Conservation (phyloP, 345 rosid genomes). For the Brassica juncea region DNA sequence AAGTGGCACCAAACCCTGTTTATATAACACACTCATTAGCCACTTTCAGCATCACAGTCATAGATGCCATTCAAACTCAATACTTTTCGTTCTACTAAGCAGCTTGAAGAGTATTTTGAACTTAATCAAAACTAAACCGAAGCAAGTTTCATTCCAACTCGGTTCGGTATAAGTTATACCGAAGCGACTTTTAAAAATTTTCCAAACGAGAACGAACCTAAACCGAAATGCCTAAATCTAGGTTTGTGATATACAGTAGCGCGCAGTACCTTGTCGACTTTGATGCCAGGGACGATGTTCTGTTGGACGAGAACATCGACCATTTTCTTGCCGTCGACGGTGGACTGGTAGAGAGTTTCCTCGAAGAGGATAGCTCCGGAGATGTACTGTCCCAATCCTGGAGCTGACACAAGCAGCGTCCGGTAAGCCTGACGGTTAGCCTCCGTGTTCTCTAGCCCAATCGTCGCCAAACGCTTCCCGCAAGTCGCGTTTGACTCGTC, state of each 20-base stretch:
- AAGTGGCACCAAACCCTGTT: constrained; percentile 94
- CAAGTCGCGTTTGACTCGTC: constrained; percentile 97
- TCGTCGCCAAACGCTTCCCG: constrained; percentile 87
- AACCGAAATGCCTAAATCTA: background rate
- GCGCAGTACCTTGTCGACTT: constrained; percentile 77
- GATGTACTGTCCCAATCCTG: constrained; percentile 79
- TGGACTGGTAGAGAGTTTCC: constrained; percentile 96
- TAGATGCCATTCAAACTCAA: background rate
- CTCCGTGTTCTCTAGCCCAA: constrained; percentile 94
- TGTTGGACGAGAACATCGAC: constrained; percentile 87
- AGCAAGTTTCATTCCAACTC: background rate
- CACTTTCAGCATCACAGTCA: background rate
- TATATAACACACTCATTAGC: constrained; percentile 5
- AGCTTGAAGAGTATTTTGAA: no score
- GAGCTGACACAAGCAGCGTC: constrained; percentile 74
- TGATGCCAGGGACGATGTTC: constrained; percentile 92
- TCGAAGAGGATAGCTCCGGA: constrained; percentile 94
- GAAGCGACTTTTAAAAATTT: background rate
- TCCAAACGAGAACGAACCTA: background rate
- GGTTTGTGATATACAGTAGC: background rate
- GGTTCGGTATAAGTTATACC: background rate
- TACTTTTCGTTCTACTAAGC: background rate
- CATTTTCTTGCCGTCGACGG: constrained; percentile 79
- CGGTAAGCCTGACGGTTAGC: constrained; percentile 96
- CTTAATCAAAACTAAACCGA: constrained; percentile 37